phyloP scores from a whole-genome alignment of 768 basidiomycete genomes.

The Mycena rebaudengoi region DNA sequence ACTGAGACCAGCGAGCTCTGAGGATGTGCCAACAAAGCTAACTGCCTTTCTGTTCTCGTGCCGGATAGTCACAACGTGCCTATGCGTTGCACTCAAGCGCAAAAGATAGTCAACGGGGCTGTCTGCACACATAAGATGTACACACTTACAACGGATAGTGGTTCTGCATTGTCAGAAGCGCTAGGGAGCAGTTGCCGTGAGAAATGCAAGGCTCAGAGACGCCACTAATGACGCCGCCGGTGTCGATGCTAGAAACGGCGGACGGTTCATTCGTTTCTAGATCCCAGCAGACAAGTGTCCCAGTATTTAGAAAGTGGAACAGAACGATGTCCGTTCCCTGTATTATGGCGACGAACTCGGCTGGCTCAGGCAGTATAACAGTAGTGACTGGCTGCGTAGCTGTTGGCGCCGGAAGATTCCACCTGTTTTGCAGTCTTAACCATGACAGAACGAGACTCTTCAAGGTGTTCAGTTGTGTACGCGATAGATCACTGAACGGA shows the following conservation, averaged over 20 bases:
- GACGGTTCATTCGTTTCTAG: no score
- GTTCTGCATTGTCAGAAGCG: background rate
- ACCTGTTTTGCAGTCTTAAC: background rate
- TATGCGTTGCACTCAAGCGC: background rate
- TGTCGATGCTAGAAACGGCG: no score
- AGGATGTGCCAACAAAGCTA: background rate
- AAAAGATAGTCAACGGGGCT: background rate
- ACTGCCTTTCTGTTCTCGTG: slow-evolving; percentile 4
- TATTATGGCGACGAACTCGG: no score
- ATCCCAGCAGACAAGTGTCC: no score
- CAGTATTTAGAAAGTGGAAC: no score
- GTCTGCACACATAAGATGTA: background rate
- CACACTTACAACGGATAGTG: background rate
- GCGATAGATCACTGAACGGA: background rate
- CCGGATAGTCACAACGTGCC: slow-evolving; percentile 13
- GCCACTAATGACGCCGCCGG: no score
- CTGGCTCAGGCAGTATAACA: no score
- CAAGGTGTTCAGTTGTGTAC: background rate
- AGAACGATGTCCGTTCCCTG: no score
- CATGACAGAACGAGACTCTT: background rate
- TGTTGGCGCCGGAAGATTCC: no score
- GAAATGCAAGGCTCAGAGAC: no score
- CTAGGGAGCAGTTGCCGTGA: no score
- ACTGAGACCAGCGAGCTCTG: background rate
- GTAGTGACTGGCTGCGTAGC: no score